A percentile compares a stretch with the other conserved stretches of the same genome.
phyloP scores from a whole-genome alignment of 306 rosid genomes.

The Coriaria nepalensis region DNA sequence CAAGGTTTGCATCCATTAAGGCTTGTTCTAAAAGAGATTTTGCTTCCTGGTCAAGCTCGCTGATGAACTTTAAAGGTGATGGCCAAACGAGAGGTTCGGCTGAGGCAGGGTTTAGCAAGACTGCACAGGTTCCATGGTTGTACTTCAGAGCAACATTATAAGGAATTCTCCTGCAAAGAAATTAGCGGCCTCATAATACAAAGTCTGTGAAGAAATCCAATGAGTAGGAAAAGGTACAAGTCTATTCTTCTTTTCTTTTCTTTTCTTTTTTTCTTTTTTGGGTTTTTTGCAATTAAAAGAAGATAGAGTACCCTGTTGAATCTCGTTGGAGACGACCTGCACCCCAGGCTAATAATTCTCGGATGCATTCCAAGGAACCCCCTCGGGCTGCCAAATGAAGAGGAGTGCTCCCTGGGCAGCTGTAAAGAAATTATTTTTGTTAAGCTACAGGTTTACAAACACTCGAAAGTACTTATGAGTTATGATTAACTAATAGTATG shows the following conservation, averaged over 20 bases:
- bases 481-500: not conserved
- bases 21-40: constrained; percentile 72
- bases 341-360: constrained; percentile 89
- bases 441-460: constrained; percentile 9
- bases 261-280: not conserved
- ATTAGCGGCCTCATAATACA: too few relatives aligned
- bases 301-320: constrained; percentile 57
- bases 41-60: constrained; percentile 82
- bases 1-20: constrained; percentile 70
- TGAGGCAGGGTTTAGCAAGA: constrained; percentile 74
- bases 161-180: constrained; percentile 67
- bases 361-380: constrained; percentile 80
- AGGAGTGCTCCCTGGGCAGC: constrained; percentile 85
- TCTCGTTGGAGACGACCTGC: constrained; percentile 93
- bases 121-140: constrained; percentile 70
- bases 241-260: too few relatives aligned
- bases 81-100: constrained; percentile 99
- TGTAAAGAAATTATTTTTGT: constrained; percentile 23
- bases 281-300: constrained; percentile 4
- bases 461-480: constrained; percentile 7
- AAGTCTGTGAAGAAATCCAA: too few relatives aligned
- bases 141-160: constrained; percentile 69
- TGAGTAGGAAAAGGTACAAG: too few relatives aligned
- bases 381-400: constrained; percentile 98
- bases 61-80: constrained; percentile 78